These are phyloP conservation scores for Ophiostoma sp. DNA, from an alignment of 2,329 filamentous ascomycete genomes.

Conservation along the genomic window DNA sequence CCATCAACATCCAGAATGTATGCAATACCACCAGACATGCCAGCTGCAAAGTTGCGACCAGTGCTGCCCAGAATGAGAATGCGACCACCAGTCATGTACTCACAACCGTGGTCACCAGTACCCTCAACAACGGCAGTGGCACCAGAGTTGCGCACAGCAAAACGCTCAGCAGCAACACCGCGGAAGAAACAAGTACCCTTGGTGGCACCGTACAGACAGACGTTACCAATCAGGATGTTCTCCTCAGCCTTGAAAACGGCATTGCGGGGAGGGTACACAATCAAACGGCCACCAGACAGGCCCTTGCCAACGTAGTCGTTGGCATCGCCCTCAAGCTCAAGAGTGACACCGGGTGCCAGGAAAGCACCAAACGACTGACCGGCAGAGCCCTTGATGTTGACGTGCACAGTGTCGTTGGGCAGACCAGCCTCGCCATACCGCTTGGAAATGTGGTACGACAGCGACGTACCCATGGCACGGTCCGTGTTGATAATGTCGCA, in stretches of 20 bases:
- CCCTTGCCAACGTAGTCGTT: conserved; percentile 98
- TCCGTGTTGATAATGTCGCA: conserved; percentile 97
- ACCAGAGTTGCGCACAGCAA: conserved; percentile 93
- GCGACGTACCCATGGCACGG: conserved; percentile 83
- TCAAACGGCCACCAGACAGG: conserved; percentile 84
- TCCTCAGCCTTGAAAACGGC: conserved; percentile 95
- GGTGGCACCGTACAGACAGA: conserved; percentile 91
- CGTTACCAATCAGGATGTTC: conserved; percentile 89
- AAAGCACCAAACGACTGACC: conserved; percentile 96
- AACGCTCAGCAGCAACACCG: conserved; percentile 91
- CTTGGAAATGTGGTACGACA: conserved; percentile 94
- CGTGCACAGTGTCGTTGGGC: conserved; percentile 88
- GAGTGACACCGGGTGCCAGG: conserved; percentile 84
- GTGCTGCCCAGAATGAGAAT: conserved; percentile 81
- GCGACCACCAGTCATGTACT: conserved; percentile 98
- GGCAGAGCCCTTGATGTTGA: conserved; percentile 92
- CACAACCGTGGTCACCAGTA: conserved; percentile 91
- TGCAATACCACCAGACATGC: conserved; percentile 97
- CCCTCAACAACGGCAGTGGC: conserved; percentile 95
- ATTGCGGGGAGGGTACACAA: conserved; percentile 85
- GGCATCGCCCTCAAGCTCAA: conserved; percentile 91
- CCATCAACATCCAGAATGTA: conserved; percentile 86
- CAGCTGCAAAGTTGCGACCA: conserved; percentile 93
- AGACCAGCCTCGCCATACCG: conserved; percentile 84
- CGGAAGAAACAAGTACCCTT: conserved; percentile 92